Conservation (phyloP, 495 filamentous ascomycete genomes). For the Talaromyces thailandensis region DNA sequence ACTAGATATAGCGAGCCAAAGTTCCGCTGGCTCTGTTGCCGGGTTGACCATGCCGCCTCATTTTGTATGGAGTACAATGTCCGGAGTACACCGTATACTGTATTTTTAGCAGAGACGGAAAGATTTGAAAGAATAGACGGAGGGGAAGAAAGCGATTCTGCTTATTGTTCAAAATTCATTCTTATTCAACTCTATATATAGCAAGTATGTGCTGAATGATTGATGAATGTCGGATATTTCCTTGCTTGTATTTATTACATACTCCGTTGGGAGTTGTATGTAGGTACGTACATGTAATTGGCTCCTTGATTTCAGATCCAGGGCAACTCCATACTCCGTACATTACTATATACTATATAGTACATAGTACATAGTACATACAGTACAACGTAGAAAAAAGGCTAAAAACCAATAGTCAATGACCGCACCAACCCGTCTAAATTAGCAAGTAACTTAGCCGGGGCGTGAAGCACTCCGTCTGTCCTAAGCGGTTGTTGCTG, state of each 20-base stretch:
- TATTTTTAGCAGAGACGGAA: background rate
- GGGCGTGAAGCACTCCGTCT: background rate
- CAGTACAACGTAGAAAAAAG: background rate
- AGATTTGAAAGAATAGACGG: background rate
- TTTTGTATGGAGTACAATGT: background rate
- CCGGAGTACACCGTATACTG: background rate
- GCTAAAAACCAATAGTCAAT: background rate
- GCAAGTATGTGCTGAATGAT: background rate
- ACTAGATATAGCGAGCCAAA: background rate
- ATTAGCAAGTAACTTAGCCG: background rate
- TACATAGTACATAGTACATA: background rate
- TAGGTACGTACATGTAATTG: background rate
- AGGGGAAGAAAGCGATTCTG: background rate
- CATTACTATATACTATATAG: no score
- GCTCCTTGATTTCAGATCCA: background rate
- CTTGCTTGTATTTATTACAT: background rate
- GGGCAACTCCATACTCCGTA: background rate
- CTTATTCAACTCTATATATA: background rate
- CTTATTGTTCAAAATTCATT: background rate
- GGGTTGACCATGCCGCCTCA: constrained; percentile 1
- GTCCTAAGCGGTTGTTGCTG: background rate
- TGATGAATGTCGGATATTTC: background rate
- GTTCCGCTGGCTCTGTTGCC: constrained; percentile 1
- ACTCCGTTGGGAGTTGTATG: no score
- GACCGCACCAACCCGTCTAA: background rate